These are phyloP conservation scores for Colletotrichum echinochloae DNA, from an alignment of 2,329 filamentous ascomycete species.

Conservation along the genomic window DNA sequence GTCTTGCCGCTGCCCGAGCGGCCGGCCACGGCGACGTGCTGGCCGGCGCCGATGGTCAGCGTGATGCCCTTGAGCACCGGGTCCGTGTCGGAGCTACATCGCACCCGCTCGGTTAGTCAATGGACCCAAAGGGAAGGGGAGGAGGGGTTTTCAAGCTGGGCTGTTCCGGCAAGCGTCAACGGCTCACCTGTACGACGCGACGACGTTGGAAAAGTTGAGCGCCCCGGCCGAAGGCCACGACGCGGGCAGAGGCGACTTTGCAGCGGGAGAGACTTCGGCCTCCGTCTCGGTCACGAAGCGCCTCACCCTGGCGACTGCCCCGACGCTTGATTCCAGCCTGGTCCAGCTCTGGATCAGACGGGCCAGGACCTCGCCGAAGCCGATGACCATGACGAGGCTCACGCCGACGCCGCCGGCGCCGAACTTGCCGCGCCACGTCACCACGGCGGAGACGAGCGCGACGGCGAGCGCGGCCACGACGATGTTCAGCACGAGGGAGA, in stretches of 20 bases:
- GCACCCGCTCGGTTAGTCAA: too few relatives aligned
- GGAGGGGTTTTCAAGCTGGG: too few relatives aligned
- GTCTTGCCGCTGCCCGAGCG: slow-evolving; percentile 35
- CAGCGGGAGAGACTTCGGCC: neutral
- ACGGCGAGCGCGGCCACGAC: slow-evolving; percentile 20
- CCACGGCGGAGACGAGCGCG: slow-evolving; percentile 1
- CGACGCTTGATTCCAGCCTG: slow-evolving; percentile 42
- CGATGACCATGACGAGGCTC: slow-evolving; percentile 33
- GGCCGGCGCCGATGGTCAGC: neutral
- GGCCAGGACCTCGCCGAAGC: slow-evolving; percentile 19
- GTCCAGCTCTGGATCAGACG: slow-evolving; percentile 33
- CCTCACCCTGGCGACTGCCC: slow-evolving; percentile 16
- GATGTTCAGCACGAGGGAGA: slow-evolving; percentile 12
- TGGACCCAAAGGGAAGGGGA: too few relatives aligned
- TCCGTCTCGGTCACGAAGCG: slow-evolving; percentile 15
- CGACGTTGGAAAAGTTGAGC: slow-evolving; percentile 6
- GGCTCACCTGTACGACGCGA: slow-evolving; percentile 26
- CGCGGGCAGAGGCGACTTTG: neutral
- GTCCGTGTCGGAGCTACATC: neutral
- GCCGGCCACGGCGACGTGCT: slow-evolving; percentile 23
- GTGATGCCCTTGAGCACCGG: slow-evolving; percentile 19
- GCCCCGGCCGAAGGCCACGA: slow-evolving; percentile 14
- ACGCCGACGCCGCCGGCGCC: slow-evolving; percentile 46
- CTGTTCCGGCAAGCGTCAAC: too few relatives aligned
- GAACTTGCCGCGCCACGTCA: slow-evolving; percentile 44